Evolutionary conservation across 805 yeast species (phyloP).

Genomic region (Saturnispora silvae): DNA sequence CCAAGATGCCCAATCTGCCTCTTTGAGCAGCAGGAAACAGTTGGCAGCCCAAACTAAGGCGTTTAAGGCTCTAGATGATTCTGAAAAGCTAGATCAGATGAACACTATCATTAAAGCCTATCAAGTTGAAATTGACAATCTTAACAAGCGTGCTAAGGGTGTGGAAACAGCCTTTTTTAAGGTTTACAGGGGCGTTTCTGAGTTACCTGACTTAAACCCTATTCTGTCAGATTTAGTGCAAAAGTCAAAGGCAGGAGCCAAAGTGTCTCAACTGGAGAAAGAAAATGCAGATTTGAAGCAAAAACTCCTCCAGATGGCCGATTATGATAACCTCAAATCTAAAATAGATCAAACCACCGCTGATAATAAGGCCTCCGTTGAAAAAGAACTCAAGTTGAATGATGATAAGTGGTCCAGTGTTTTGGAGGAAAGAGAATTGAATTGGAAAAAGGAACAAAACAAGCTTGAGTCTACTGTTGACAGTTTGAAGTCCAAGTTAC

Average conservation of each 20-base stretch:
- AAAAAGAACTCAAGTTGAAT: conserved; percentile 50
- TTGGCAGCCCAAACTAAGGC: conserved; percentile 79
- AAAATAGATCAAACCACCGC: conserved; percentile 52
- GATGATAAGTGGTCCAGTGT: conserved; percentile 61
- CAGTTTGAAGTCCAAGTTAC: conserved; percentile 43
- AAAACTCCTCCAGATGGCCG: conserved; percentile 54
- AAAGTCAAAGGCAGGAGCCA: conserved; percentile 36
- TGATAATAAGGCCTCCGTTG: conserved; percentile 43
- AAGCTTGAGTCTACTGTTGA: conserved; percentile 41
- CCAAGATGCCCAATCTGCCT: conserved; percentile 56
- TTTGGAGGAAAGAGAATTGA: conserved; percentile 62
- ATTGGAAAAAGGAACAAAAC: conserved; percentile 52
- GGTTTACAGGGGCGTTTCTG: conserved; percentile 66
- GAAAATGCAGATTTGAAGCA: conserved; percentile 45
- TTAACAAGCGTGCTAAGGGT: conserved; percentile 66
- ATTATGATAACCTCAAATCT: conserved; percentile 65
- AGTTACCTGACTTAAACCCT: conserved; percentile 90
- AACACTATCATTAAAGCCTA: conserved; percentile 64
- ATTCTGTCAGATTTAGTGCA: conserved; percentile 61
- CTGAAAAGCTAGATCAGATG: conserved; percentile 53
- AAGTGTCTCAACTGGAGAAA: conserved; percentile 38
- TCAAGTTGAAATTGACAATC: conserved; percentile 77
- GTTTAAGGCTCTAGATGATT: conserved; percentile 63
- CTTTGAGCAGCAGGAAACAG: conserved; percentile 61
- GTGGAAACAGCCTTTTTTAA: conserved; percentile 68